Base-by-base conservation (phyloP, 345 rosid genomes). In the Iberis pinnata region DNA sequence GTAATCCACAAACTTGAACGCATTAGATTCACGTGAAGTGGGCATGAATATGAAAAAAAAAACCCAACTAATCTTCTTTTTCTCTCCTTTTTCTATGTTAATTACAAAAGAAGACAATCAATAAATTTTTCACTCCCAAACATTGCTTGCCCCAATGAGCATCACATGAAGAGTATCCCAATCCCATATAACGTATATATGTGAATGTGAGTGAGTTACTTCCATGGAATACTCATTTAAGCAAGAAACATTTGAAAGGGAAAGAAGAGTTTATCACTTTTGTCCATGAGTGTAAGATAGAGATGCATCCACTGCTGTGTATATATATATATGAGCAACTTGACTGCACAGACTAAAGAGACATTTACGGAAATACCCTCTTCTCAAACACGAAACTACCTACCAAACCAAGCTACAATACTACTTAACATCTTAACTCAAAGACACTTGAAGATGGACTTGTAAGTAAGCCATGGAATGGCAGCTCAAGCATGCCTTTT, bases 101-200 rank as follows among this genome's bases (percentile, higher is more conserved):
- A n/a, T n/a, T 3, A 25, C 29, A 25, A 25, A 3, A 25, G 7
- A 25, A 25, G 29, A 7, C 29, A 25, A 25, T 3, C 7, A 25
- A 3, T 3, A 25, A 25, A 3, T 32, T 7, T 60, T 60, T 61
- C 57, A 60, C 71, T 67, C 6, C 12, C 71, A 41, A 58, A 60
- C 62, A 49, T 67, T 67, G 71, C 67, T 67, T 67, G 61, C 71
- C 41, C 38, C 60, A 41, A 67, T 67, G 71, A 67, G 71, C 71
- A 67, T 60, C 71, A 60, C 66, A 60, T n/a, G 43, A n/a, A 53
- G 18, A 59, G 37, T 38, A 37, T 37, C 43, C 29, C 31, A 58
- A n/a, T n/a, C 27, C 15, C 53, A 18, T 36, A 17, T 9, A 7
- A n/a, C 16, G 8, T 32, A 48, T 48, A 19, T 37, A 18, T 6